phyloP scores from a whole-genome alignment of 2,329 filamentous ascomycete species.

The Nemania diffusa region DNA sequence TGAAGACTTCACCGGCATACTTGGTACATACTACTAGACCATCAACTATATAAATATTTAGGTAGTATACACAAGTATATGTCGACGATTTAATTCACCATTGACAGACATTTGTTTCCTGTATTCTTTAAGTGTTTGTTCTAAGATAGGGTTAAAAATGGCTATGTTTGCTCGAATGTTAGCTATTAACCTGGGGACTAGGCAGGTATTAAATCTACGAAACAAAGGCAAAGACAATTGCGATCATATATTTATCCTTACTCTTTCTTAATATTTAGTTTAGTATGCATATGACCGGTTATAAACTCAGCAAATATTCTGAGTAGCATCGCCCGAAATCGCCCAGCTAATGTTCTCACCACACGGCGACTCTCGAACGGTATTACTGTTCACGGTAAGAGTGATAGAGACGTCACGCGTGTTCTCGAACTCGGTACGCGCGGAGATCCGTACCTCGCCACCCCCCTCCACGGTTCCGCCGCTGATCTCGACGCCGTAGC shows the following conservation, averaged over 20 bases:
- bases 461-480: slow-evolving; percentile 64
- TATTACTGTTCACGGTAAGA: slow-evolving; percentile 59
- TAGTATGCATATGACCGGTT: neutral
- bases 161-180: slow-evolving; percentile 25
- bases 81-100: slow-evolving; percentile 13
- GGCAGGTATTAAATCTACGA: no score
- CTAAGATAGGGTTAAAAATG: slow-evolving; percentile 36
- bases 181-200: no score
- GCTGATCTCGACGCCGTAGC: slow-evolving; percentile 63
- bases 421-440: slow-evolving; percentile 60
- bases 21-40: slow-evolving; percentile 38
- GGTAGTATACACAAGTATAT: slow-evolving; percentile 3
- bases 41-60: slow-evolving; percentile 20
- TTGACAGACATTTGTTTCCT: slow-evolving; percentile 36
- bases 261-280: no score
- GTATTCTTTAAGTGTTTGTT: slow-evolving; percentile 35
- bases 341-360: slow-evolving; percentile 63
- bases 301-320: slow-evolving; percentile 54
- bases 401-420: slow-evolving; percentile 64
- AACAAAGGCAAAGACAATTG: no score
- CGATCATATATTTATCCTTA: no score
- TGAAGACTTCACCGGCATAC: slow-evolving; percentile 37
- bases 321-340: slow-evolving; percentile 57
- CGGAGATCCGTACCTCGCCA: slow-evolving; percentile 65
- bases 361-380: slow-evolving; percentile 65